These are phyloP conservation scores for Sugiyamaella chiloensis DNA, from an alignment of 805 yeast genomes.

Conservation along the genomic window DNA sequence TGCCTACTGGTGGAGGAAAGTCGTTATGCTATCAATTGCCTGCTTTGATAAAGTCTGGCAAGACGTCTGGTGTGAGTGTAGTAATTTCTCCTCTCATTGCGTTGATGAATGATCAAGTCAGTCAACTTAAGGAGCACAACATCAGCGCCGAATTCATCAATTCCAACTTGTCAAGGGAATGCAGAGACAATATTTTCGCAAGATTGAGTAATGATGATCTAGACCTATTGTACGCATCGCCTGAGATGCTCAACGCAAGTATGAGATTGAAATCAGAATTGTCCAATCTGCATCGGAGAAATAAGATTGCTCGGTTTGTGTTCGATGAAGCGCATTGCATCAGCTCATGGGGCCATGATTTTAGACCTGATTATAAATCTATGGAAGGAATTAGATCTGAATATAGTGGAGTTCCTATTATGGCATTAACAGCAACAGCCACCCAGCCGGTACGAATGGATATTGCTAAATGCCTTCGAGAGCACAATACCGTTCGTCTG, in stretches of 20 bases:
- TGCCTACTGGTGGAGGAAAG: constrained; percentile 99
- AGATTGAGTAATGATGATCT: constrained; percentile 62
- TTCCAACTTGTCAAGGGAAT: constrained; percentile 65
- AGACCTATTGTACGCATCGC: constrained; percentile 81
- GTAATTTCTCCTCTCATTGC: constrained; percentile 95
- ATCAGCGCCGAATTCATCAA: constrained; percentile 86
- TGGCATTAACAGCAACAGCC: constrained; percentile 98
- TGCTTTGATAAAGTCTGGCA: constrained; percentile 74
- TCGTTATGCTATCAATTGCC: constrained; percentile 95
- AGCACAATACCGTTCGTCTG: constrained; percentile 52
- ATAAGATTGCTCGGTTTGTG: constrained; percentile 74
- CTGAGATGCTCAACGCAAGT: constrained; percentile 88
- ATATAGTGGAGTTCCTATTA: constrained; percentile 80
- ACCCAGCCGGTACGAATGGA: constrained; percentile 86
- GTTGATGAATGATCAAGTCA: constrained; percentile 96
- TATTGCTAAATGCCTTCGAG: constrained; percentile 71
- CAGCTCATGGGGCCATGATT: constrained; percentile 98
- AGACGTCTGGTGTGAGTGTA: constrained; percentile 77
- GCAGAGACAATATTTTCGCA: constrained; percentile 59
- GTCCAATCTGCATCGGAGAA: constrained; percentile 49
- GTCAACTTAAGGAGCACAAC: constrained; percentile 61
- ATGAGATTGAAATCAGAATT: constrained; percentile 61
- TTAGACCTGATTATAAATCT: constrained; percentile 90
- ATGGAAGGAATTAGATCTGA: constrained; percentile 66
- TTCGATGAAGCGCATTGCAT: constrained; percentile 99